Evolutionary conservation across 2,329 filamentous ascomycete species (phyloP).

Genomic region (Monascus ruber): DNA sequence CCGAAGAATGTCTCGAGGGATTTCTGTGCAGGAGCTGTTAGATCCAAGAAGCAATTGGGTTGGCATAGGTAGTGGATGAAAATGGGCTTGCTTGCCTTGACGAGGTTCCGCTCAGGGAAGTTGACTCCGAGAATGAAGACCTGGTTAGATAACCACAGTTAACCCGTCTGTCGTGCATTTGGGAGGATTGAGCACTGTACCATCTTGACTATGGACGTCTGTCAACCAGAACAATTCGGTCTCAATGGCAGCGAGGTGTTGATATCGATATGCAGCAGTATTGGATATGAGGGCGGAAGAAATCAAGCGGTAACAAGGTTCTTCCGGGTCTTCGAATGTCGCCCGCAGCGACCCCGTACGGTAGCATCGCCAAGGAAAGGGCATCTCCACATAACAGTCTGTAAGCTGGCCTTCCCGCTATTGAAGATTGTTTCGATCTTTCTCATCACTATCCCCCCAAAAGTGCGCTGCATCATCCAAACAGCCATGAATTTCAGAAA

Average conservation of each 20-base stretch:
- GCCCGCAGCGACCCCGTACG: not conserved
- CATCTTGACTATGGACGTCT: constrained; percentile 15
- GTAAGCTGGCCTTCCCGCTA: constrained; percentile 24
- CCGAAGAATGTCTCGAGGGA: constrained; percentile 77
- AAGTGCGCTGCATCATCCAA: constrained; percentile 2
- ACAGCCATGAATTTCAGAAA: constrained; percentile 24
- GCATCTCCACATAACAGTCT: constrained; percentile 13
- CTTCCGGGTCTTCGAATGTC: constrained; percentile 14
- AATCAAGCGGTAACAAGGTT: constrained; percentile 21
- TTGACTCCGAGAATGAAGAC: constrained; percentile 78
- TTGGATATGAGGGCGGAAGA: constrained; percentile 14
- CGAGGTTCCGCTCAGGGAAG: constrained; percentile 71
- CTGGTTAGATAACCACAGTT: constrained; percentile 33
- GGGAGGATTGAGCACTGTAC: constrained; percentile 6
- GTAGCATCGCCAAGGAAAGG: not conserved
- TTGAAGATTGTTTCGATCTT: constrained; percentile 6
- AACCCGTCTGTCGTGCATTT: not conserved
- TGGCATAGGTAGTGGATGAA: constrained; percentile 2
- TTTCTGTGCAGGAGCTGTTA: constrained; percentile 15
- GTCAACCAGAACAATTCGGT: constrained; percentile 1
- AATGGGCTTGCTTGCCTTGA: constrained; percentile 51
- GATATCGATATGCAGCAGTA: constrained; percentile 4
- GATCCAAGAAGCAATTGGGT: constrained; percentile 1
- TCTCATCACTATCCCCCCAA: constrained; percentile 9
- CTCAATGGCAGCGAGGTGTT: not conserved